Percentiles rank a stretch among this genome's conserved stretches.
These are phyloP conservation scores for Malassezia nana DNA, from an alignment of 1,284 basidiomycete genomes.

Conservation along the genomic window DNA sequence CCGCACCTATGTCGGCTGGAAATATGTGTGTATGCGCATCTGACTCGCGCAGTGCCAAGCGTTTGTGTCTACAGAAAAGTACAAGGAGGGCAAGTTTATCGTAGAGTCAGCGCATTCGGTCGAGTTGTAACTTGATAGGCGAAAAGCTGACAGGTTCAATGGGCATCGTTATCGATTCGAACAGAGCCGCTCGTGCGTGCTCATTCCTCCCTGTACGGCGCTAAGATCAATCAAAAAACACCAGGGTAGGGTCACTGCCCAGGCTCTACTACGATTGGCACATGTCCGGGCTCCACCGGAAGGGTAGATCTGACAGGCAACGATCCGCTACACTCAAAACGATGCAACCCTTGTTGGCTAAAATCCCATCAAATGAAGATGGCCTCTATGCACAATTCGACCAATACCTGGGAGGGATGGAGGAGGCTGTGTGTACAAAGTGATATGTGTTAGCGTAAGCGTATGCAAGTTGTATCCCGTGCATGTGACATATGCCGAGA, in stretches of 20 bases:
- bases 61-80: conserved; percentile 78
- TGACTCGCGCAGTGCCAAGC: conserved; percentile 66
- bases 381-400: not conserved
- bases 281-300: no score
- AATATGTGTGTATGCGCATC: not conserved
- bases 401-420: not conserved
- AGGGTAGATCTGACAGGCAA: no score
- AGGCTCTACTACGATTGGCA: no score
- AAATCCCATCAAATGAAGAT: not conserved
- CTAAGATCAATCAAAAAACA: no score
- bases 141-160: not conserved
- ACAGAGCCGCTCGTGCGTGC: no score
- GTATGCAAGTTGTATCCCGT: not conserved
- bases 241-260: no score
- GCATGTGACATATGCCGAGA: not conserved
- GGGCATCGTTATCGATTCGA: no score
- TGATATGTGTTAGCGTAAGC: no score
- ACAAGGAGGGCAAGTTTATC: conserved; percentile 97
- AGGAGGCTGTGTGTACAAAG: no score
- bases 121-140: not conserved
- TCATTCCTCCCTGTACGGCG: no score
- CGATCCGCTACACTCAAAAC: no score
- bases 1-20: conserved; percentile 42
- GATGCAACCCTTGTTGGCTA: no score
- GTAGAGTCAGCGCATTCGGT: conserved; percentile 60